Evolutionary conservation across 1,284 basidiomycete species (phyloP), one percentile per base, ranked within the genome.

Genomic region (Singerocomus inundabilis): DNA sequence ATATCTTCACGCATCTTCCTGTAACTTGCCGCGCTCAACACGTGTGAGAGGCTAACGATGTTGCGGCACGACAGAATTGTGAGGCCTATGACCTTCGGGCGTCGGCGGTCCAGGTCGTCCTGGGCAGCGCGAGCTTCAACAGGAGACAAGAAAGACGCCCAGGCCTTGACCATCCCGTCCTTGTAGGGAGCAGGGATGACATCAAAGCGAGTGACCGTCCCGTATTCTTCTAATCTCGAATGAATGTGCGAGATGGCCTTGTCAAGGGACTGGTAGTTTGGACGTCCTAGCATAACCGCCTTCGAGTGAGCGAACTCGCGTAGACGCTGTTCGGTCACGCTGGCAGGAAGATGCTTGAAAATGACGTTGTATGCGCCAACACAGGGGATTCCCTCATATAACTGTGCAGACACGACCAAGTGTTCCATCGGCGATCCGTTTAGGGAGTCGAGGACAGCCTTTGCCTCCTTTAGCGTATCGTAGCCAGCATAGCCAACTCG

Each of bases 401-500:
- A 55, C 1, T 57, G 59, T 0, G 79, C 83, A 9, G 69, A 66
- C 3, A 84, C 59, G 39, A 69, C 64, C 38, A 67, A 68, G 16
- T 72, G 71, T 0, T 70, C 66, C 26, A 75, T 60, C 4, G 70
- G 70, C 0, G 56, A 55, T 1, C 69, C 63, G 30, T 64, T 67
- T 1, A 75, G 65, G 0, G 70, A 61, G 18, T 59, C 63, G 3
- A 84, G 72, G 1, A 77, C 84, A 26, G 64, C 60, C 21, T 73
- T 60, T 0, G 85, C 85, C 10, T 72, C 67, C 35, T 70, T 67
- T 36, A 70, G 53, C 2, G 71, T 77, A 0, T 69, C 58, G 54
- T 82, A 88, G 1, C 86, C 86, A 16, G 76, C 78, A 52, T 79
- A 88, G 0, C 74, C 82, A 1, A 70, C 69, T 33, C 72, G 74